phyloP scores from a whole-genome alignment of 2,329 filamentous ascomycete species.

The Corinectria fuckeliana region DNA sequence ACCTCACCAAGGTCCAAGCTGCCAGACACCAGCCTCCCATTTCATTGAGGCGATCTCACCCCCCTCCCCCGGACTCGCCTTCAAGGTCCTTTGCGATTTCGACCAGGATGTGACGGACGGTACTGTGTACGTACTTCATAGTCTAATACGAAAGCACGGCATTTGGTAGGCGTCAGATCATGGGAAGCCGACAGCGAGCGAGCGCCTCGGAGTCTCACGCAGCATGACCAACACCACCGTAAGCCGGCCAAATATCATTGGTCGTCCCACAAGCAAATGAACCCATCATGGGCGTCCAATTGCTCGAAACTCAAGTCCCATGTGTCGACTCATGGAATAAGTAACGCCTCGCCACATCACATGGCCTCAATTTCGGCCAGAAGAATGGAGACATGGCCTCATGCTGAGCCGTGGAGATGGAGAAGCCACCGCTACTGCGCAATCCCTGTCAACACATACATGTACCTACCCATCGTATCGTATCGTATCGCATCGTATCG shows the following conservation, averaged over 20 bases:
- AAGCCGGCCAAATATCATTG: conserved; percentile 8
- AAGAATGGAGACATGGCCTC: conserved; percentile 28
- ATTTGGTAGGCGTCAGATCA: conserved; percentile 22
- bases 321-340: conserved; percentile 1
- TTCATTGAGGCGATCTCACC: conserved; percentile 1
- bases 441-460: conserved; percentile 24
- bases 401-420: conserved; percentile 24
- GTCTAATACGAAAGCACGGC: conserved; percentile 1
- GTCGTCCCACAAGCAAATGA: background rate
- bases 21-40: conserved; percentile 11
- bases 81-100: background rate
- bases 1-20: too few relatives aligned
- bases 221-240: conserved; percentile 21
- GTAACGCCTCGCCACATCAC: conserved; percentile 22
- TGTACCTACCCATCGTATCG: background rate
- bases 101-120: background rate
- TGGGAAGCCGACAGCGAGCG: conserved; percentile 7
- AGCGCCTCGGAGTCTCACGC: conserved; percentile 3
- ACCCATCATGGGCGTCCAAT: background rate
- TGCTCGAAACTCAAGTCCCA: conserved; percentile 1
- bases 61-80: background rate
- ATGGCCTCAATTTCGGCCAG: conserved; percentile 26
- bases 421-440: conserved; percentile 26
- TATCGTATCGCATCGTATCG: background rate
- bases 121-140: too few relatives aligned